phyloP scores from a whole-genome alignment of 371 early-diverging fungal species.

The Zopfochytrium polystomum region DNA sequence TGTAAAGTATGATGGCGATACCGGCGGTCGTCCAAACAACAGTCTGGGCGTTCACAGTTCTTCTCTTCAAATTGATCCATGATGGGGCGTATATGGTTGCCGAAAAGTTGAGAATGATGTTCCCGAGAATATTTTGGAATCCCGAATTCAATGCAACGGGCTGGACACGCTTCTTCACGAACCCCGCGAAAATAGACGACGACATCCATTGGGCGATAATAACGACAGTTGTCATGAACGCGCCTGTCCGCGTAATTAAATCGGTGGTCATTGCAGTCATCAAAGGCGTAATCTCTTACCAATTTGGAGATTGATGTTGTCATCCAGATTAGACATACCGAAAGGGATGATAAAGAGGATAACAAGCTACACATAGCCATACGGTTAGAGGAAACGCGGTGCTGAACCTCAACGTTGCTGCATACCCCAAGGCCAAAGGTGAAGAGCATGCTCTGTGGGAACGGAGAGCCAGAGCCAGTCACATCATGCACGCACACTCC shows the following conservation, averaged over 20 bases:
- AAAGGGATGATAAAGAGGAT: constrained; percentile 28
- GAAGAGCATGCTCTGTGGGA: constrained; percentile 37
- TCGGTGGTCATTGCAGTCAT: neutral
- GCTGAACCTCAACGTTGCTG: neutral
- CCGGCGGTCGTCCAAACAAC: constrained; percentile 33
- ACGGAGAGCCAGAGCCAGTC: constrained; percentile 36
- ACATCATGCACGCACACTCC: neutral
- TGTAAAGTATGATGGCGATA: constrained; percentile 23
- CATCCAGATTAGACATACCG: constrained; percentile 42
- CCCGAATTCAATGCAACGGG: constrained; percentile 14
- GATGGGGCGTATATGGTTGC: constrained; percentile 42
- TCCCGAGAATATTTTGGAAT: constrained; percentile 31
- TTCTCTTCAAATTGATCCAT: constrained; percentile 49
- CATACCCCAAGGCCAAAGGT: constrained; percentile 40
- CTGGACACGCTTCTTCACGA: constrained; percentile 19
- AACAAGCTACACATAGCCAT: constrained; percentile 1
- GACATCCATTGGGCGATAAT: constrained; percentile 45
- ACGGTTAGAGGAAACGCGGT: neutral
- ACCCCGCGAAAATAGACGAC: constrained; percentile 26
- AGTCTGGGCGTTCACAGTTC: constrained; percentile 29
- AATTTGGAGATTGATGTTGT: constrained; percentile 47
- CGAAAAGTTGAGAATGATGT: constrained; percentile 45
- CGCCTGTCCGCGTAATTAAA: constrained; percentile 21
- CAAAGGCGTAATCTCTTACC: constrained; percentile 22
- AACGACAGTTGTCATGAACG: constrained; percentile 40